Conservation (phyloP, 2,329 filamentous ascomycete genomes). For the Diplodia scrobiculata region DNA sequence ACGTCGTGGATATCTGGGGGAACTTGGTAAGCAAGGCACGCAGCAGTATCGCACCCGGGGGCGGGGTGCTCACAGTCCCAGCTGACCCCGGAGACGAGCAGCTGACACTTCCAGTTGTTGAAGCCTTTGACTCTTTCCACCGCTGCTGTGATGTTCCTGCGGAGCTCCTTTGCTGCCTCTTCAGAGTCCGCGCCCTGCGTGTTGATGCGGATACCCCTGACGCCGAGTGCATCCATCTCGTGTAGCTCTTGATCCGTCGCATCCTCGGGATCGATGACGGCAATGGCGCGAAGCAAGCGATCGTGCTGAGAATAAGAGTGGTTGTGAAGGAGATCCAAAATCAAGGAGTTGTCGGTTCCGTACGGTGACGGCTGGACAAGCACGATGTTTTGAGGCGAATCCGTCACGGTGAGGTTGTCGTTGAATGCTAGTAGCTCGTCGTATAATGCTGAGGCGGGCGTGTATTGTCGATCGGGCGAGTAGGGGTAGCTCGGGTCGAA, state of each 20-base stretch:
- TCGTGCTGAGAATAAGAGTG: background rate
- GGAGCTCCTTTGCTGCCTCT: background rate
- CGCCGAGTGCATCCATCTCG: background rate
- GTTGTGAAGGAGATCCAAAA: conserved; percentile 3
- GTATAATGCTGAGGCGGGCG: background rate
- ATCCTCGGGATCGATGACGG: background rate
- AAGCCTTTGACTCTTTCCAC: background rate
- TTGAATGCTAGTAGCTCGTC: background rate
- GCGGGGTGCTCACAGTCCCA: background rate
- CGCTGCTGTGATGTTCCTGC: background rate
- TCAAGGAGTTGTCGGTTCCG: conserved; percentile 2
- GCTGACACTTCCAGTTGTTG: background rate
- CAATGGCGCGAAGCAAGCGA: background rate
- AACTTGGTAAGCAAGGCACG: background rate
- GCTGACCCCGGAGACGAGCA: background rate
- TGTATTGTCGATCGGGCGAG: background rate
- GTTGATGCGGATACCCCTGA: conserved; percentile 2
- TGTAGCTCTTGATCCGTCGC: background rate
- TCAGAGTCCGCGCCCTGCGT: background rate
- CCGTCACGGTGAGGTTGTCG: background rate
- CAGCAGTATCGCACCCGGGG: background rate
- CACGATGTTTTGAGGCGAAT: background rate
- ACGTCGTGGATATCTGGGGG: background rate
- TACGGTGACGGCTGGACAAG: conserved; percentile 6
- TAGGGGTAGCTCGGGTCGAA: background rate